Evolutionary conservation across 768 basidiomycete genomes (phyloP).

Genomic region (Ramaria sp.): DNA sequence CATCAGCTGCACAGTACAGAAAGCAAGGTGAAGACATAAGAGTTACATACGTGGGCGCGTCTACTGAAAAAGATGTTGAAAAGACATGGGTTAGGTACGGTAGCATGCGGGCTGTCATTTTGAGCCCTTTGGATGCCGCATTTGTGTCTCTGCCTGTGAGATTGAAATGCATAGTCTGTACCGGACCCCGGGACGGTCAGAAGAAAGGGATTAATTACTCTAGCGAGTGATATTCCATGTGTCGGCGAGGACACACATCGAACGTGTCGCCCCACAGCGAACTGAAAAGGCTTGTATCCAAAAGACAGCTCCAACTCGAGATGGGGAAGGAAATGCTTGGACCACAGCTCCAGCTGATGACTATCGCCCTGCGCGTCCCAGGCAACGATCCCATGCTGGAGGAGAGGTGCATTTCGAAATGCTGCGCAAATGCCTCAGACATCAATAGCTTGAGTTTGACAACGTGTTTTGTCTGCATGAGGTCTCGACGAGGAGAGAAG

Average conservation of each 20-base stretch:
- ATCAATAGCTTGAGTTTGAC: slow-evolving; percentile 1
- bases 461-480: slow-evolving; percentile 1
- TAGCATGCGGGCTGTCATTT: neutral
- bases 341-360: neutral
- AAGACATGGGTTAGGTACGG: slow-evolving; percentile 6
- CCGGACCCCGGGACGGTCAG: slow-evolving; percentile 4
- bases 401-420: slow-evolving; percentile 4
- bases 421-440: slow-evolving; percentile 7
- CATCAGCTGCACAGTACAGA: too few relatives aligned
- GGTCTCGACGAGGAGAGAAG: slow-evolving; percentile 3
- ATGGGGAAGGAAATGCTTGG: slow-evolving; percentile 1
- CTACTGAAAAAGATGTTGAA: slow-evolving; percentile 10
- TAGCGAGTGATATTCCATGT: neutral
- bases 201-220: slow-evolving; percentile 3
- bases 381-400: slow-evolving; percentile 5
- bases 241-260: slow-evolving; percentile 3
- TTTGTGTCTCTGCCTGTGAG: slow-evolving; percentile 6
- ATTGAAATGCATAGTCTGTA: slow-evolving; percentile 6
- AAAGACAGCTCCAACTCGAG: neutral
- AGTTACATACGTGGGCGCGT: slow-evolving; percentile 6
- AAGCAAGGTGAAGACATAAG: neutral
- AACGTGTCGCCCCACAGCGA: slow-evolving; percentile 7
- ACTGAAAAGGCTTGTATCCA: slow-evolving; percentile 4
- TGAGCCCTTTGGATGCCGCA: neutral
- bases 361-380: neutral